phyloP scores from a whole-genome alignment of 2,329 filamentous ascomycete genomes.

The Trichoderma breve region DNA sequence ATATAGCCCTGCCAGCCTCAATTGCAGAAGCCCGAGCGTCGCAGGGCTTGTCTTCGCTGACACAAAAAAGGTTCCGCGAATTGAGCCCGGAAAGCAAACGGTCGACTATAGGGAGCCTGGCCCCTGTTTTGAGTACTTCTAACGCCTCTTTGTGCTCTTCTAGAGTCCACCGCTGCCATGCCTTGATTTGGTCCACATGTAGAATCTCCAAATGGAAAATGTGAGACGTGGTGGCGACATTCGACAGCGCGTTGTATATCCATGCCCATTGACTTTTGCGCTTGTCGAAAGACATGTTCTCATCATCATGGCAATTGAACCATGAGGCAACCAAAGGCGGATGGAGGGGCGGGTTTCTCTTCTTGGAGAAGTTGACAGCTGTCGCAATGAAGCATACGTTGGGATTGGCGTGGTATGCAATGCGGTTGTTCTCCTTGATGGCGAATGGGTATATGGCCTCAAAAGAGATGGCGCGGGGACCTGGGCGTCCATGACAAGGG shows the following conservation, averaged over 20 bases:
- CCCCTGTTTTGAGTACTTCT: background rate
- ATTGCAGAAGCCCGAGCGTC: background rate
- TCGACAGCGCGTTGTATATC: background rate
- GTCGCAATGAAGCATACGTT: background rate
- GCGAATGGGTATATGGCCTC: background rate
- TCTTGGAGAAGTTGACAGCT: background rate
- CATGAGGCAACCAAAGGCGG: background rate
- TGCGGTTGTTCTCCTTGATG: background rate
- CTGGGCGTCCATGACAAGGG: background rate
- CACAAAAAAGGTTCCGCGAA: background rate
- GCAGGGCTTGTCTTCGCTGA: background rate
- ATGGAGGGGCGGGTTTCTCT: background rate
- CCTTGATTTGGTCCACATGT: background rate
- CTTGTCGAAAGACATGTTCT: background rate
- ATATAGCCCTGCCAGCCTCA: background rate
- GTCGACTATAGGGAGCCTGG: background rate
- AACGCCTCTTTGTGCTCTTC: background rate
- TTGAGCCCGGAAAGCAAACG: background rate
- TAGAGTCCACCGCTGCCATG: background rate
- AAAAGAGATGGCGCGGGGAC: background rate
- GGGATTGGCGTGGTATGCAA: background rate
- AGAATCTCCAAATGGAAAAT: background rate
- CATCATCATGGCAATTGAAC: background rate
- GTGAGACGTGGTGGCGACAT: background rate
- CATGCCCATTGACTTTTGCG: background rate